Evolutionary conservation across 768 basidiomycete genomes (phyloP), one percentile per base, ranked within the genome.

Genomic region (Infundibulicybe gibba): DNA sequence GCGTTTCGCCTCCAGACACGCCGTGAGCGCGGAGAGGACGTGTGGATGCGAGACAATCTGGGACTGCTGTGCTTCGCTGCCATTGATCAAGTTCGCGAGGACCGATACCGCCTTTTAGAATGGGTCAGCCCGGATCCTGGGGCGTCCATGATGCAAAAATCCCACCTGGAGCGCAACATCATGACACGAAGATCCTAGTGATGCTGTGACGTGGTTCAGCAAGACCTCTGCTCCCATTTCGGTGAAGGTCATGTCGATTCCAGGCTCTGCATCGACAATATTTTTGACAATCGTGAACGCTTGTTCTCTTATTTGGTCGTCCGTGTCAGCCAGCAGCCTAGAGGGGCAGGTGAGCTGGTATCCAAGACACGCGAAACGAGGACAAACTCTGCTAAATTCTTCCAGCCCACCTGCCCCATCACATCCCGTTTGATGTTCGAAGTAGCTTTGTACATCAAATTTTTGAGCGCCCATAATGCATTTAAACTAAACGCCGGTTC

Each of bases 381-480:
- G 25, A 39, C 19, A 20, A 12, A 90, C 90, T 65, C 64, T 12
- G 70, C 59, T 1, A 95, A 63, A 12, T 72, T 65, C 0, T 58
- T 56, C 88, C 90, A 94, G 1, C 81, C 82, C 2, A 97, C 57
- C 38, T 71, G 66, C n/a, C 66, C 63, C 78, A 91, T 87, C 12
- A 93, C 77, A 48, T 72, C 66, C 35, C 67, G 67, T 63, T 90
- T 93, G 43, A 79, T 77, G 37, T 74, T 71, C n/a, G 70, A 64
- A 2, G 65, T 66, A 31, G 82, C 79, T 56, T 83, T 85, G 60
- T 77, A 77, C 2, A 91, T 60, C n/a, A 90, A 59, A 56, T 94
- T 97, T 62, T 90, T 92, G 32, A 94, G 64, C 0, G 86, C 87
- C 92, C 93, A 94, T n/a, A 94, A 58, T 0, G 86, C 80, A 51